Base-by-base conservation (phyloP, 805 yeast genomes). In the Candida michaelii region DNA sequence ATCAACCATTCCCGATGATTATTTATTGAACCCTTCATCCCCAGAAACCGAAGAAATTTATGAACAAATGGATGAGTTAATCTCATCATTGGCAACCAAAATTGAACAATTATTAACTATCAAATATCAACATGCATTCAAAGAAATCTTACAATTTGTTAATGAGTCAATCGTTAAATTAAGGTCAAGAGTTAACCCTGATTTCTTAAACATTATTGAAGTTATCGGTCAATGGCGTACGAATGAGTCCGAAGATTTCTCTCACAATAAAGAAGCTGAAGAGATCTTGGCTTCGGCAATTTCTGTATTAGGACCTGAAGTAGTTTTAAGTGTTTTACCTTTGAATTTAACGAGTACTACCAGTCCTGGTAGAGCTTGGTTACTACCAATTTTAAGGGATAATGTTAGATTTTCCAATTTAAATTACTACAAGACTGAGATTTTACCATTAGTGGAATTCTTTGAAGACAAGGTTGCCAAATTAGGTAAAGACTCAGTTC, bases 281-380 rank as follows among this genome's bases (percentile, higher is more conserved):
- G 73, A 73, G 19, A 90, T 87, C 3, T 77, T 93, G 48, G 82
- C 88, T 13, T 78, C 89, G 25, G 89, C 95, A 1, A 80, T 93
- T 43, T 61, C 85, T 1, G 78, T 84, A 4, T 63, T 90, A 60
- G 99, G 99, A 2, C 97, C 98, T 8, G 95, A 85, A 52, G 79
- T 73, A 10, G 93, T 93, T 2, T 66, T 91, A 47, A 63, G 77
- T 35, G 69, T 77, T 4, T 71, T 93, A 25, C 98, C 99, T 5
- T 71, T 93, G 56, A 89, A 91, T 57, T 72, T 93, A 53, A 74
- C 76, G 35, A 79, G 83, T 4, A 53, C 69, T 18, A 63, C 67
- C 24, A 72, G 74, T 32, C 76, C 82, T n/a, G 97, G 97, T 35
- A 79, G 98, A 59, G 97, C 97, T 35, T 93, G 98, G 97, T 58